Base-by-base conservation (phyloP, 1,139 yeast genomes). In the Suhomyces coccinellae region DNA sequence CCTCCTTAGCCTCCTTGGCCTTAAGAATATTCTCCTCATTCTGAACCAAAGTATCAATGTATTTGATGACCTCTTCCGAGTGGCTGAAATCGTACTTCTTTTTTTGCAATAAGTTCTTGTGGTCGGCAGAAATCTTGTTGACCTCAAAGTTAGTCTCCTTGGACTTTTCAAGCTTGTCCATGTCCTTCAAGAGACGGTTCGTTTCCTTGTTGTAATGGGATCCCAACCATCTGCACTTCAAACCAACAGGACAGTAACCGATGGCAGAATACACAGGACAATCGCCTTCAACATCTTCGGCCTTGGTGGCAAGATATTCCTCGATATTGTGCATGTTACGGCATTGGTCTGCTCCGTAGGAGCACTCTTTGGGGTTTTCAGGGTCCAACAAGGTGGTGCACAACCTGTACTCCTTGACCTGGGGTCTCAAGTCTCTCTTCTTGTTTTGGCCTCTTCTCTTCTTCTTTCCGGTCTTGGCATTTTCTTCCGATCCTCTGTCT, bases 161-260 rank as follows among this genome's bases (percentile, higher is more conserved):
- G 13, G 66, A 63, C 27, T 55, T 59, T 30, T 71, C 77, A 46
- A 67, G 65, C 49, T 69, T 63, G 2, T 57, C 77, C 41, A 66
- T 62, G 59, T 78, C 79, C 49, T 63, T 73, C 13, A 74, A 48
- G 41, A 86, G 62, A 45, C 65, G 67, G 40, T 75, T 74, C 13
- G 75, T 66, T 41, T 72, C 83, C 41, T 65, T 69, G 53, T 77
- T 65, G 58, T 72, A 77, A 66, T 93, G 98, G n/a, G 89, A 79
- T 6, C 78, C 71, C 48, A 93, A 74, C 90, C 97, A 95, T 58
- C 97, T 80, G 68, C 99, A 93, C 63, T 87, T 90, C 57, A 87
- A 69, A 0, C 99, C 99, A 50, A 87, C 79, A 2, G 97, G 96
- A 71, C 99, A 93, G 58, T 81, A 84, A 0, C 99, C 99, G 43